A percentile compares a stretch with the other conserved stretches of the same genome.
Conservation (phyloP, 805 yeast species). For the Metschnikowia borealis region DNA sequence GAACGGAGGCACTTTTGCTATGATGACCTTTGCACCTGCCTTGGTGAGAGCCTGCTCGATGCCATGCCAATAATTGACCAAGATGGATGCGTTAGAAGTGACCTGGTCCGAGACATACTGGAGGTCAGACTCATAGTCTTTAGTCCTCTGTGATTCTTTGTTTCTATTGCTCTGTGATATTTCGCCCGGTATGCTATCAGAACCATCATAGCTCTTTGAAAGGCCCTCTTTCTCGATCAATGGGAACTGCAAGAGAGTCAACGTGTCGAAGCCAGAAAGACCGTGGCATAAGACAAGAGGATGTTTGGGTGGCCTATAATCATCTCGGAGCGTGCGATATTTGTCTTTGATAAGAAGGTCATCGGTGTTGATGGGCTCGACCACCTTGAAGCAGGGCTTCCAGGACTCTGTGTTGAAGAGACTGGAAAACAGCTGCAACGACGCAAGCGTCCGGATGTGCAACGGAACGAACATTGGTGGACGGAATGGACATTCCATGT, state of each 20-base stretch:
- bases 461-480: conserved; percentile 2
- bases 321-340: conserved; percentile 27
- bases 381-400: background rate
- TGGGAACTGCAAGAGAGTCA: conserved; percentile 18
- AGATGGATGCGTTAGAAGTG: conserved; percentile 27
- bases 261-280: conserved; percentile 70
- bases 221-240: conserved; percentile 7
- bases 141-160: conserved; percentile 8
- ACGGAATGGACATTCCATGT: background rate
- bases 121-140: conserved; percentile 11
- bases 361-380: conserved; percentile 9
- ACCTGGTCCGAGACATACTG: conserved; percentile 12
- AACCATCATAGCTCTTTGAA: conserved; percentile 8
- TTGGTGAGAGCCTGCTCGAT: conserved; percentile 55
- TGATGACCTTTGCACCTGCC: conserved; percentile 64
- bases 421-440: conserved; percentile 4
- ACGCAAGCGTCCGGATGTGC: conserved; percentile 9
- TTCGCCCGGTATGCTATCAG: conserved; percentile 3
- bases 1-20: conserved; percentile 79
- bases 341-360: conserved; percentile 27
- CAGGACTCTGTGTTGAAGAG: background rate
- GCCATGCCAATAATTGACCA: conserved; percentile 80
- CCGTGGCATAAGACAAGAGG: conserved; percentile 89
- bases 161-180: background rate
- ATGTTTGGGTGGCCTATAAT: conserved; percentile 56